Conservation (phyloP, 2,329 filamentous ascomycete species). For the Neopestalotiopsis rosae region DNA sequence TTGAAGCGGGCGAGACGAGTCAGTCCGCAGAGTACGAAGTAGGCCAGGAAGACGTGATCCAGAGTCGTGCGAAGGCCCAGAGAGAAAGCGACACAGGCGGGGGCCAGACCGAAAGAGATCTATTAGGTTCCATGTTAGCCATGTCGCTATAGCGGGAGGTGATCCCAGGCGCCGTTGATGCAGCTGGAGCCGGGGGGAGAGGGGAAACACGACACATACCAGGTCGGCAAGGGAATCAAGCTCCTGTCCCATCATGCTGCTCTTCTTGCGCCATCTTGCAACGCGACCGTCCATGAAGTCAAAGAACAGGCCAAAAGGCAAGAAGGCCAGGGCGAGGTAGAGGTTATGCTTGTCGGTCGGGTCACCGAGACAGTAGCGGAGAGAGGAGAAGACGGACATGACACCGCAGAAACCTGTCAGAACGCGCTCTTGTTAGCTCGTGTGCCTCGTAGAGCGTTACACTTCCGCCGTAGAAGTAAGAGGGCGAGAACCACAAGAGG, state of each 20-base stretch:
- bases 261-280: slow-evolving; percentile 95
- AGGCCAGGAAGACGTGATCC: slow-evolving; percentile 80
- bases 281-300: slow-evolving; percentile 98
- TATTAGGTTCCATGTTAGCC: slow-evolving; percentile 40
- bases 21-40: slow-evolving; percentile 94
- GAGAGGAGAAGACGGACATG: slow-evolving; percentile 94
- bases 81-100: slow-evolving; percentile 85
- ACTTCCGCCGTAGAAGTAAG: no score
- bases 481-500: background rate
- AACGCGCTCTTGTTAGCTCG: background rate
- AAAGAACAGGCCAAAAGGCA: slow-evolving; percentile 94
- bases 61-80: slow-evolving; percentile 83
- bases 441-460: background rate
- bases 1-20: slow-evolving; percentile 97
- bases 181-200: background rate
- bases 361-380: slow-evolving; percentile 87
- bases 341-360: slow-evolving; percentile 70
- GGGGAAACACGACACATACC: slow-evolving; percentile 53
- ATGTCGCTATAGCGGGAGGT: slow-evolving; percentile 10
- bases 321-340: slow-evolving; percentile 83
- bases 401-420: slow-evolving; percentile 78
- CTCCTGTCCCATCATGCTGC: slow-evolving; percentile 96
- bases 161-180: background rate
- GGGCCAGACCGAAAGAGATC: slow-evolving; percentile 95
- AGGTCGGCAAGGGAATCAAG: slow-evolving; percentile 94